phyloP scores from a whole-genome alignment of 2,329 filamentous ascomycete genomes.

The Fusarium albidum region DNA sequence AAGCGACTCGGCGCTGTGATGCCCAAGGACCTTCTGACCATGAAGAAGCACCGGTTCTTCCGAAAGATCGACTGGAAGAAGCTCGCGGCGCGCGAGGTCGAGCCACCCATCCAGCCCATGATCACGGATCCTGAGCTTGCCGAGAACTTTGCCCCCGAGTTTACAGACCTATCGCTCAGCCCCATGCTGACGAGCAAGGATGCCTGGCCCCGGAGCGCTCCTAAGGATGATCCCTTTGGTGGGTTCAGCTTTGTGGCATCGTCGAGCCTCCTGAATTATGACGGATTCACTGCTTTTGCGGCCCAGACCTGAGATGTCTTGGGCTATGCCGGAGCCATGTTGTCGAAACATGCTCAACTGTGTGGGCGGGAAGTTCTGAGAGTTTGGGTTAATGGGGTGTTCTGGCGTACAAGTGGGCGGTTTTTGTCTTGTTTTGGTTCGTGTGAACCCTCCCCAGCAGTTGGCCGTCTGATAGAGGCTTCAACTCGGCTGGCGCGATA shows the following conservation, averaged over 20 bases:
- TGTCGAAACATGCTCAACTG: neutral
- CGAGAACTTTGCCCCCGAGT: constrained; percentile 95
- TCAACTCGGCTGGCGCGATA: neutral
- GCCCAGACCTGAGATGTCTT: constrained; percentile 25
- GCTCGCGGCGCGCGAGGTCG: constrained; percentile 81
- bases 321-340: neutral
- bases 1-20: constrained; percentile 90
- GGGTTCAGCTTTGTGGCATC: constrained; percentile 72
- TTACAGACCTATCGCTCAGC: constrained; percentile 85
- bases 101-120: constrained; percentile 89
- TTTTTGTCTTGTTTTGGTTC: constrained; percentile 19
- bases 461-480: neutral
- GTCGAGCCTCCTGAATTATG: constrained; percentile 62
- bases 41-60: constrained; percentile 97
- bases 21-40: constrained; percentile 83
- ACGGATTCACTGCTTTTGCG: constrained; percentile 48
- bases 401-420: constrained; percentile 10
- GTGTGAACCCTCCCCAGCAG: neutral
- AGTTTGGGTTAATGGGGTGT: constrained; percentile 7
- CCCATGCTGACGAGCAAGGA: constrained; percentile 65
- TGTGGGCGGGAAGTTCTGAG: constrained; percentile 1
- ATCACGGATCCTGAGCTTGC: constrained; percentile 96
- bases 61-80: constrained; percentile 94
- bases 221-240: constrained; percentile 66
- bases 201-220: constrained; percentile 48